Evolutionary conservation across 2,329 filamentous ascomycete species (phyloP), one percentile per base, ranked within the genome.

Genomic region (Albophoma yamanashiensis): DNA sequence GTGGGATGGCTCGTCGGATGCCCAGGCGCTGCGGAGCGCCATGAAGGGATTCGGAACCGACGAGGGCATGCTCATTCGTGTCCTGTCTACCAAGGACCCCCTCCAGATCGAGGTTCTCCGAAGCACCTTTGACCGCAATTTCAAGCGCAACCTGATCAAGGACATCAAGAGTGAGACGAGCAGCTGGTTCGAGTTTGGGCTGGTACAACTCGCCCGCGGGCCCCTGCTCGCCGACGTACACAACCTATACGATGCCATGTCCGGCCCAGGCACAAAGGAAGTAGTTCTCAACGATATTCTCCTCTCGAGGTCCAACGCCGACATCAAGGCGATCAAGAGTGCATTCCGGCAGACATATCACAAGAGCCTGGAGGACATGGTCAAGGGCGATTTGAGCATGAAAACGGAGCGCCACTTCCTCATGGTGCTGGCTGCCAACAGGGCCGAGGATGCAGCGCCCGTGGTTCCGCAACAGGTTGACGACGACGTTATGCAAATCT

Each of bases 31-130:
- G 27, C 85, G 91, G 58, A 82, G 82, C 66, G 91, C 93, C 2
- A 96, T 97, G 91, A 96, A 96, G 74, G 92, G 92, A 0, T 90
- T 96, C 63, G 93, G 92, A 40, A 97, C 92, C 0, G 86, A 97
- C 68, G 92, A 97, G 72, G 88, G 86, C 67, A 74, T 82, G 0
- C 77, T 97, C 20, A 92, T 96, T 64, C 77, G 79, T 2, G 77
- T 87, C 3, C 77, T 97, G 11, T 77, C 88, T 3, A 83, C 80
- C 65, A 87, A 92, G 63, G 90, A 95, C 64, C 89, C 92, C 1
- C 77, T 92, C 5, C 89, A 96, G 71, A 82, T 94, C 63, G 83
- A 87, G 56, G 78, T 83, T 11, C 79, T 95, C 58, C 84, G 86
- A 60, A 72, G 80, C 9, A 81, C 88, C 3, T 97, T 89, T 76